Conservation (phyloP, 164 flowering plant species). For the Taxillus chinensis region DNA sequence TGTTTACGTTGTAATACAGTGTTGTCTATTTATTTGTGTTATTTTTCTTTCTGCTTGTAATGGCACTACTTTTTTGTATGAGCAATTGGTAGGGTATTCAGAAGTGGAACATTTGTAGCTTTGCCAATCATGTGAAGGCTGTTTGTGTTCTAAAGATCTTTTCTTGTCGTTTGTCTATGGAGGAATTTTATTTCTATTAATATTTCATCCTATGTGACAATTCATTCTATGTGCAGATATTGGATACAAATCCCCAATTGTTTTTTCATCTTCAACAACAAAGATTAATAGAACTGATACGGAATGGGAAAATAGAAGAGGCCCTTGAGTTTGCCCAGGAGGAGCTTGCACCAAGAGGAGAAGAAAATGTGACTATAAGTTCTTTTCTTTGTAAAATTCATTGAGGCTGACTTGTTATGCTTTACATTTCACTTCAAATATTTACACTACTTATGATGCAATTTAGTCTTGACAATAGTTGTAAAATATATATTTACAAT, state of each 20-base stretch:
- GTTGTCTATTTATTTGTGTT: no score
- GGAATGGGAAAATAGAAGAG: slow-evolving; percentile 78
- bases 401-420: no score
- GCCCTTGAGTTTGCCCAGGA: slow-evolving; percentile 97
- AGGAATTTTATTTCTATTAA: not conserved
- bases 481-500: no score
- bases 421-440: no score
- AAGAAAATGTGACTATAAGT: slow-evolving; percentile 70
- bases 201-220: not conserved
- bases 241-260: slow-evolving; percentile 87
- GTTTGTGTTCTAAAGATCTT: no score
- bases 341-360: slow-evolving; percentile 97
- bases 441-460: no score
- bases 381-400: not conserved
- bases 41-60: not conserved
- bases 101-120: not conserved
- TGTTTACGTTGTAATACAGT: no score
- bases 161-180: not conserved
- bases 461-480: no score
- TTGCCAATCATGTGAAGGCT: not conserved
- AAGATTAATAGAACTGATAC: slow-evolving; percentile 80
- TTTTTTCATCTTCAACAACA: slow-evolving; percentile 98
- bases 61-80: not conserved
- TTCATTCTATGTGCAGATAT: slow-evolving; percentile 46
- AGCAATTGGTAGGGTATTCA: not conserved